These are phyloP conservation scores for Xylaria telfairii DNA, from an alignment of 495 filamentous ascomycete species.

Conservation along the genomic window DNA sequence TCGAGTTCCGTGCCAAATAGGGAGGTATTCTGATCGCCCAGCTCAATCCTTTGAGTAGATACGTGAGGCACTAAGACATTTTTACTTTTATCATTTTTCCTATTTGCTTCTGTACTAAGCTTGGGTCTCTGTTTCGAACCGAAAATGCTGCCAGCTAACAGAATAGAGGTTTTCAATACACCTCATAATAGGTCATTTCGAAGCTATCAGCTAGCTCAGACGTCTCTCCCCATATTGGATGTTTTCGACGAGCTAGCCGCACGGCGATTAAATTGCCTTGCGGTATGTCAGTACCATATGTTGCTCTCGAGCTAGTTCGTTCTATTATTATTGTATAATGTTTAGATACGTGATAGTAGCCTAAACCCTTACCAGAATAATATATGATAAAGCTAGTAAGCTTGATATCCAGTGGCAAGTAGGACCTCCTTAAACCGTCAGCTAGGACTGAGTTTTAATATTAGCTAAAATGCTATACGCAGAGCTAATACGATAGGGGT, in stretches of 20 bases:
- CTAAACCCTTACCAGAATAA: background rate
- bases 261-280: background rate
- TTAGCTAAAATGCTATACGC: background rate
- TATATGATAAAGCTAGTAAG: background rate
- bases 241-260: background rate
- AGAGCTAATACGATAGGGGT: background rate
- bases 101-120: background rate
- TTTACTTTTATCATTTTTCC: background rate
- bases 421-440: background rate
- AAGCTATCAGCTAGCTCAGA: background rate
- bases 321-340: background rate
- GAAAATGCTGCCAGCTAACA: background rate
- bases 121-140: background rate
- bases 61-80: background rate
- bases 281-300: background rate
- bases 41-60: background rate
- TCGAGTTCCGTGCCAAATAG: background rate
- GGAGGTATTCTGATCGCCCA: background rate
- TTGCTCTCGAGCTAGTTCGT: background rate
- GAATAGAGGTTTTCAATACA: background rate
- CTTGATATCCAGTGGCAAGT: background rate
- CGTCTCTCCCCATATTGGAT: background rate
- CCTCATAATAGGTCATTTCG: background rate
- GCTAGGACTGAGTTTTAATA: background rate
- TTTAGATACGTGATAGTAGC: background rate